Evolutionary conservation across 2,329 filamentous ascomycete genomes (phyloP).

Genomic region (Diaporthe australafricana): DNA sequence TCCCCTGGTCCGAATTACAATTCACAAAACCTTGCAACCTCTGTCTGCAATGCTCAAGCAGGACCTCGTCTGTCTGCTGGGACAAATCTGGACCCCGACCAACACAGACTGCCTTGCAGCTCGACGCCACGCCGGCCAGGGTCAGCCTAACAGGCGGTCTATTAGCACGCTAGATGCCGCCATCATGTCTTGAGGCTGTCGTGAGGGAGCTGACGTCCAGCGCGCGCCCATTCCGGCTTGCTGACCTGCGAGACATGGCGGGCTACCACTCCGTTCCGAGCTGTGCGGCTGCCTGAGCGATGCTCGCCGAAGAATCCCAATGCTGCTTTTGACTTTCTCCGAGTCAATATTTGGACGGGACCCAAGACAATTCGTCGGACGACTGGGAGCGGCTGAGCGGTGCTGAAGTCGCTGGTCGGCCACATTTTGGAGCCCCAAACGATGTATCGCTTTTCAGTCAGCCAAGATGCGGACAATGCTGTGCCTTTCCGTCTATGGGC

Average conservation of each 20-base stretch:
- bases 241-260: background rate
- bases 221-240: background rate
- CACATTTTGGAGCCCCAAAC: background rate
- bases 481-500: background rate
- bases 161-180: constrained; percentile 17
- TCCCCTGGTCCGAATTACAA: background rate
- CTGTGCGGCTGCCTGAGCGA: background rate
- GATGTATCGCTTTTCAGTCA: background rate
- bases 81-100: background rate
- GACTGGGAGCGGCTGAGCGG: background rate
- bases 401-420: background rate
- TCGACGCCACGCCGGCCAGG: constrained; percentile 25
- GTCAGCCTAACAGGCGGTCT: constrained; percentile 20
- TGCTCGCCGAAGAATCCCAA: background rate
- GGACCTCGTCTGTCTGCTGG: background rate
- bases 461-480: background rate
- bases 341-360: background rate
- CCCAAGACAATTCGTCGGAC: constrained; percentile 6
- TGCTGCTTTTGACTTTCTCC: background rate
- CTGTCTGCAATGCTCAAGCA: background rate
- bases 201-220: background rate
- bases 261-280: background rate
- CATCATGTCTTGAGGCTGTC: constrained; percentile 2
- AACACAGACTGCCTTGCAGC: background rate
- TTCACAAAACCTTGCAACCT: background rate